A percentile compares a stretch with the other conserved stretches of the same genome.
phyloP scores from a whole-genome alignment of 805 yeast species.

The Yamadazyma takamatsuzukensis region DNA sequence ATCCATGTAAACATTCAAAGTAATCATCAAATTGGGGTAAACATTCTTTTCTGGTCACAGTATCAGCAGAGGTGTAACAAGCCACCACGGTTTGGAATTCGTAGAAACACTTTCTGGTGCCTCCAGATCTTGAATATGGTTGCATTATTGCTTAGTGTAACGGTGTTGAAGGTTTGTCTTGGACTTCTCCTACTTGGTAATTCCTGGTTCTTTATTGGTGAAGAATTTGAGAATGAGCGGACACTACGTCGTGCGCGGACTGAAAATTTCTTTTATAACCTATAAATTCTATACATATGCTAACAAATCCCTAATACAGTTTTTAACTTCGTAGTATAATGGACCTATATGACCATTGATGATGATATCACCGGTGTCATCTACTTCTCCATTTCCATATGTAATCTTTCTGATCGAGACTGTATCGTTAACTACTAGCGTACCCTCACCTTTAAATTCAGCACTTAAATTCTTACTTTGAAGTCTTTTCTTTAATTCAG shows the following conservation, averaged over 20 bases:
- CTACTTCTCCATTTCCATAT: constrained; percentile 32
- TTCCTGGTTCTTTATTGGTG: too few relatives aligned
- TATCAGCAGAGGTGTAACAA: constrained; percentile 44
- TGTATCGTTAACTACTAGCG: constrained; percentile 75
- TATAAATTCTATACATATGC: constrained; percentile 52
- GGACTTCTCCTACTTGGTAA: too few relatives aligned
- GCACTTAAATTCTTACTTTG: constrained; percentile 60
- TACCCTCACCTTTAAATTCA: constrained; percentile 91
- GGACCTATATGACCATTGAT: constrained; percentile 79
- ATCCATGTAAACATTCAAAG: constrained; percentile 45
- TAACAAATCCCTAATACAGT: constrained; percentile 65
- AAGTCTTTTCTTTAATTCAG: constrained; percentile 70
- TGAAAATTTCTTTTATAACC: too few relatives aligned
- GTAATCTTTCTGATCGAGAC: constrained; percentile 70
- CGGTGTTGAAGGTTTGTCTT: background rate
- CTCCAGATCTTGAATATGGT: constrained; percentile 46
- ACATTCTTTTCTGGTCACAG: constrained; percentile 38
- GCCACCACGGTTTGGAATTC: constrained; percentile 44
- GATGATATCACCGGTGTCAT: constrained; percentile 73
- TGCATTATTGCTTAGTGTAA: constrained; percentile 25
- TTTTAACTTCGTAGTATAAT: constrained; percentile 74
- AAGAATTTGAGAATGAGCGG: background rate
- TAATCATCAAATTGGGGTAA: constrained; percentile 43
- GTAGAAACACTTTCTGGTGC: constrained; percentile 46
- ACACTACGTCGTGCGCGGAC: too few relatives aligned